phyloP scores from a whole-genome alignment of 1,284 basidiomycete species.

The Ceratobasidium sp. region DNA sequence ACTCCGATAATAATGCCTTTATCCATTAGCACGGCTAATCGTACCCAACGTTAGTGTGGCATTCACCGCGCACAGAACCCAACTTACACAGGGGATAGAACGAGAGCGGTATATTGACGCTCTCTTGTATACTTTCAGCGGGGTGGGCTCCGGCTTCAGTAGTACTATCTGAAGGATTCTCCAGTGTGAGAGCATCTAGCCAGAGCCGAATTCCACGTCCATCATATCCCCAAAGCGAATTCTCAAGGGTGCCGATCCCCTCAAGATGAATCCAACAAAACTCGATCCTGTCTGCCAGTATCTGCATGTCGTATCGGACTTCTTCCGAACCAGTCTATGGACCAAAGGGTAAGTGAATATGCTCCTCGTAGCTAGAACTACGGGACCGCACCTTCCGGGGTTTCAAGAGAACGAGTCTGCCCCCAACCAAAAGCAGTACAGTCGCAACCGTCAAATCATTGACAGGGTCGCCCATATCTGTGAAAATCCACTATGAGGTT shows the following conservation, averaged over 20 bases:
- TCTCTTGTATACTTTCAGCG: constrained; percentile 81
- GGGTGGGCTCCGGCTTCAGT: constrained; percentile 52
- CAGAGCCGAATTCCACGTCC: constrained; percentile 88
- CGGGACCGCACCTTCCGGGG: constrained; percentile 68
- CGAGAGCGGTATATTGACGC: constrained; percentile 85
- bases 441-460: constrained; percentile 94
- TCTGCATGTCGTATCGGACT: constrained; percentile 97
- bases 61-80: constrained; percentile 5
- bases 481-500: constrained; percentile 40
- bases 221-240: constrained; percentile 97
- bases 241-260: constrained; percentile 90
- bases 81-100: constrained; percentile 93
- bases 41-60: constrained; percentile 34
- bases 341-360: constrained; percentile 28
- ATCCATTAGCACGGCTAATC: constrained; percentile 92
- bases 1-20: constrained; percentile 98
- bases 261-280: constrained; percentile 98
- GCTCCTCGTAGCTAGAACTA: neutral
- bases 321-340: constrained; percentile 80
- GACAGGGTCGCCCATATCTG: constrained; percentile 90
- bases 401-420: constrained; percentile 84
- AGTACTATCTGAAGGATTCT: constrained; percentile 54
- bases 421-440: constrained; percentile 94
- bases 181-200: constrained; percentile 92
- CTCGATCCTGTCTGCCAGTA: constrained; percentile 93